These are phyloP conservation scores for Sextonia rubra DNA, from an alignment of 164 flowering plant species.

Conservation along the genomic window DNA sequence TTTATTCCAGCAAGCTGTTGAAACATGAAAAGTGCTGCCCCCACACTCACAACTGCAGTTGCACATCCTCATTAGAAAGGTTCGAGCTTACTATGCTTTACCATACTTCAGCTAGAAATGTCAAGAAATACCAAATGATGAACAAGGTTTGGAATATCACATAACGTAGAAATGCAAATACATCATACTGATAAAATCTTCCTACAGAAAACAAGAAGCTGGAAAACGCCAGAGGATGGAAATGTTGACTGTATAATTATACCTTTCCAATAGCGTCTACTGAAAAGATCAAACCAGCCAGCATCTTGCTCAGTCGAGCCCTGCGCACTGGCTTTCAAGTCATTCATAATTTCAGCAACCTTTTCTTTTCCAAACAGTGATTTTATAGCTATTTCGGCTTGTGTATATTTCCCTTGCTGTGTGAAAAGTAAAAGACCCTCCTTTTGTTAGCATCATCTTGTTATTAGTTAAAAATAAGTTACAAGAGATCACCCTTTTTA, in stretches of 20 bases:
- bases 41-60: conserved; percentile 47
- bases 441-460: background rate
- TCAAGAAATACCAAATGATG: background rate
- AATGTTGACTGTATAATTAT: conserved; percentile 3
- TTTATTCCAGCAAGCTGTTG: conserved; percentile 97
- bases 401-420: conserved; percentile 76
- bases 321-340: conserved; percentile 49
- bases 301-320: conserved; percentile 89
- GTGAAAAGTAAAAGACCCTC: conserved; percentile 4
- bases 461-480: no score
- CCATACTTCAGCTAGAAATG: background rate
- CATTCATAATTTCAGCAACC: conserved; percentile 76
- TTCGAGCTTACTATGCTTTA: background rate
- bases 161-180: background rate
- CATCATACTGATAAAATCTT: background rate
- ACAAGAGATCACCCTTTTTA: background rate
- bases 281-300: conserved; percentile 93
- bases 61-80: background rate
- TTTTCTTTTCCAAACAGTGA: conserved; percentile 81
- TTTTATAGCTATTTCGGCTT: conserved; percentile 70
- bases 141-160: background rate
- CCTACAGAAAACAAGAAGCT: background rate
- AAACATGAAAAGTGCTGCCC: conserved; percentile 88
- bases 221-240: background rate
- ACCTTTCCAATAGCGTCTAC: conserved; percentile 92